These are phyloP conservation scores for Pichia sp. DNA, from an alignment of 1,139 yeast genomes.

Conservation along the genomic window DNA sequence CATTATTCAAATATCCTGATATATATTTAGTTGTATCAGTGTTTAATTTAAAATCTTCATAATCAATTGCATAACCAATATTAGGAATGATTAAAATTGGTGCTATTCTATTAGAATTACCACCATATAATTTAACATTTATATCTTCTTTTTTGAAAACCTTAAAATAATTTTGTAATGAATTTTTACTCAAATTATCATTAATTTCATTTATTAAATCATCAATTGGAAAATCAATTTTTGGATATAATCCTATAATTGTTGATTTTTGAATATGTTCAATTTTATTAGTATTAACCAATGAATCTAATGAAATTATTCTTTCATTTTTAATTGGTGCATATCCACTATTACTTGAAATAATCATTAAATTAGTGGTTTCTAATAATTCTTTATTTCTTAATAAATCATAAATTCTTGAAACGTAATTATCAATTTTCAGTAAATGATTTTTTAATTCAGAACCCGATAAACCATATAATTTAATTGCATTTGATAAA, in stretches of 20 bases:
- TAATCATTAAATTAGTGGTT: conserved; percentile 66
- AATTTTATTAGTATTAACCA: conserved; percentile 46
- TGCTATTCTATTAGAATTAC: conserved; percentile 52
- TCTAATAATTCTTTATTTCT: conserved; percentile 48
- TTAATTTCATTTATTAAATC: conserved; percentile 35
- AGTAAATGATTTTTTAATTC: conserved; percentile 49
- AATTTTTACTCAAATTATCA: conserved; percentile 28
- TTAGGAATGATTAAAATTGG: conserved; percentile 83
- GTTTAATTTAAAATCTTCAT: conserved; percentile 29
- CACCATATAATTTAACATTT: conserved; percentile 64
- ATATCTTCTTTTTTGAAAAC: conserved; percentile 53
- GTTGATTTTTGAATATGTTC: conserved; percentile 86
- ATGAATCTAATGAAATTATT: conserved; percentile 61
- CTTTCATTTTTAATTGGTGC: conserved; percentile 73
- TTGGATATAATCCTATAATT: conserved; percentile 69
- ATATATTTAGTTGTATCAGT: conserved; percentile 4
- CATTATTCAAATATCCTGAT: conserved; percentile 78
- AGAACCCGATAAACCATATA: conserved; percentile 58
- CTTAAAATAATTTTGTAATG: conserved; percentile 34
- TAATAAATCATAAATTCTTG: conserved; percentile 43
- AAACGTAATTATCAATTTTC: conserved; percentile 62
- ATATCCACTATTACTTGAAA: conserved; percentile 87
- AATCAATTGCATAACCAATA: conserved; percentile 74
- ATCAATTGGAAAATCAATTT: conserved; percentile 30
- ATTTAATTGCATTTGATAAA: conserved; percentile 71